Base-by-base conservation (phyloP, 176 grass and related monocot species). In the Pontederia paniculata region DNA sequence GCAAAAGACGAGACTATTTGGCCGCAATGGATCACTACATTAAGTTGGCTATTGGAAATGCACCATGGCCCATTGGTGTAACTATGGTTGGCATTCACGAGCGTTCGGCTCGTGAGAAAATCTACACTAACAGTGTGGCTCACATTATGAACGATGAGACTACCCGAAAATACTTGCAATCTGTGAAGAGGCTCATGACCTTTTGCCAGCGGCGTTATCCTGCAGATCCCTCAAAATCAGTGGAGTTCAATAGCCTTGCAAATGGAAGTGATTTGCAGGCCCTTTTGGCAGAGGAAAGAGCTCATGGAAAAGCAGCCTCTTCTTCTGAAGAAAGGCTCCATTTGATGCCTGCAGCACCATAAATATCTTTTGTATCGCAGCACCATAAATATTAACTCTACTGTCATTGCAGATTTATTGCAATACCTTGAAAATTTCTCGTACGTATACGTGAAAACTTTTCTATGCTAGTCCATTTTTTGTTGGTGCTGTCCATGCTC, bases 11-110 rank as follows among this genome's bases (percentile, higher is more conserved):
- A 48, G 78, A 95, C 54, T 85, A 95, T 52, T 44, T 95, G 56
- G 78, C 75, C 2, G 84, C 89, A 9, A 77, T 77, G 75, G 81
- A 88, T 73, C 74, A 48, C 10, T 88, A 88, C 46, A 95, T 95
- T 53, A 88, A 72, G 70, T 57, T 88, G 18, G 81, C 89, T 13
- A 94, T 94, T n/a, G 89, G 84, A 42, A 94, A 94, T 82, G 76
- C 89, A n/a, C 84, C 89, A 10, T 95, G 89, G 81, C 84, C 89
- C 3, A 95, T 88, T 68, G 89, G 89, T 23, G 80, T 95, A 11
- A 95, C 89, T 0, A 88, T 88, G 84, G 89, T 88, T 44, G 89
- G 89, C 63, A 88, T 95, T n/a, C 89, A 95, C 13, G 84, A 95
- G 65, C 72, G 84, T 1, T 88, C 84, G 0, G 89, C 89, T 5